Percentiles rank a stretch among this genome's conserved stretches.
Conservation (phyloP, 495 filamentous ascomycete genomes). For the Trichocladium antarcticum region DNA sequence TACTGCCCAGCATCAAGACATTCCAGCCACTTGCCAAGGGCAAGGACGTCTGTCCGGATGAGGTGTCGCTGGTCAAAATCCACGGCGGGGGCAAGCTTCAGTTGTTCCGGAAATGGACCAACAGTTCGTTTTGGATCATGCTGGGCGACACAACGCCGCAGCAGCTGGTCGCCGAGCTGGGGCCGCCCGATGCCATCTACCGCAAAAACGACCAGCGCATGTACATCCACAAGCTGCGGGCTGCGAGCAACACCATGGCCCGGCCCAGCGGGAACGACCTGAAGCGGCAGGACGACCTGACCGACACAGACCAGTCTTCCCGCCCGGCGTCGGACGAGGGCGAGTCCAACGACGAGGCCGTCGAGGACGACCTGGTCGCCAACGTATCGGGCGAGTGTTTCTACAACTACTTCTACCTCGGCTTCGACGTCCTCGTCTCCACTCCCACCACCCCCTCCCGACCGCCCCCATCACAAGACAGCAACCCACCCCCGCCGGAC, state of each 20-base stretch:
- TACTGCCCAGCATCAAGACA: constrained; percentile 53
- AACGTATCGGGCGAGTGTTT: constrained; percentile 64
- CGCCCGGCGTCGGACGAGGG: constrained; percentile 64
- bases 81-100: constrained; percentile 66
- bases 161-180: constrained; percentile 79
- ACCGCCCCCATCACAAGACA: constrained; percentile 47
- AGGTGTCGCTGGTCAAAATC: constrained; percentile 68
- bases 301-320: constrained; percentile 77
- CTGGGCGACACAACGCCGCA: constrained; percentile 79
- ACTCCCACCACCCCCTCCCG: constrained; percentile 53
- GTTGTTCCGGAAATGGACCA: constrained; percentile 50
- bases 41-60: constrained; percentile 59
- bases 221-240: constrained; percentile 65
- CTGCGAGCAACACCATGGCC: constrained; percentile 36
- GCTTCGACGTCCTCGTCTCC: constrained; percentile 88
- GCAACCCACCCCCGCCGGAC: constrained; percentile 19
- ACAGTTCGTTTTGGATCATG: constrained; percentile 51
- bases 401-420: constrained; percentile 93
- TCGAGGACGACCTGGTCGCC: constrained; percentile 38
- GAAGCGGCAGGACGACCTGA: constrained; percentile 46
- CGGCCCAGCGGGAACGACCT: constrained; percentile 41
- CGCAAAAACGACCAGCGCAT: constrained; percentile 84
- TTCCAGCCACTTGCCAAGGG: constrained; percentile 40
- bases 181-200: constrained; percentile 91
- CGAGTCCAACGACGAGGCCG: constrained; percentile 47